Evolutionary conservation across 768 basidiomycete genomes (phyloP).

Genomic region (Naematelia encephala): DNA sequence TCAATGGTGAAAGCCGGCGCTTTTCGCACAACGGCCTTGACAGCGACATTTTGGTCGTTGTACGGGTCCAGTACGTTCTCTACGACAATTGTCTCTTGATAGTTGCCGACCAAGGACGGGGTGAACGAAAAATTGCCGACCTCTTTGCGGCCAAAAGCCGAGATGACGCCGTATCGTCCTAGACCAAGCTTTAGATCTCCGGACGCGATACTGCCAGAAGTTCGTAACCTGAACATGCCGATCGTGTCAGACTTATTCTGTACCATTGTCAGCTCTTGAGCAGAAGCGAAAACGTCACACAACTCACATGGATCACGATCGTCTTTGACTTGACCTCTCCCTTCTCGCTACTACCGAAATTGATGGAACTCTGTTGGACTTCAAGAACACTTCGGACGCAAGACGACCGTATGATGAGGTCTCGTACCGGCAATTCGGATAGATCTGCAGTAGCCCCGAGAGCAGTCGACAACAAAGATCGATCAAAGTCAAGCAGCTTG

Average conservation of each 20-base stretch:
- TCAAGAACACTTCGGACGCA: conserved; percentile 43
- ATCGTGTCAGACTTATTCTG: conserved; percentile 47
- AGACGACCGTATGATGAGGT: conserved; percentile 42
- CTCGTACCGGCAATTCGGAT: conserved; percentile 41
- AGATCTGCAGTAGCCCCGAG: conserved; percentile 7
- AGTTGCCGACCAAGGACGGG: conserved; percentile 43
- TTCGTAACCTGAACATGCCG: conserved; percentile 45
- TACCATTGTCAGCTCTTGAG: not conserved
- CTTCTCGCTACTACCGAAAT: conserved; percentile 47
- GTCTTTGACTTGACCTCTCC: conserved; percentile 45
- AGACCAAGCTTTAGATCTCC: conserved; percentile 46
- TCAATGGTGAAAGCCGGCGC: conserved; percentile 43
- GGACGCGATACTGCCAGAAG: conserved; percentile 45
- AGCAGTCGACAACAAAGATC: conserved; percentile 13
- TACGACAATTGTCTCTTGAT: conserved; percentile 43
- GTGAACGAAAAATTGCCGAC: conserved; percentile 45
- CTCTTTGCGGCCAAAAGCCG: conserved; percentile 45
- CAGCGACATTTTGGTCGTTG: conserved; percentile 41
- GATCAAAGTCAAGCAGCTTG: conserved; percentile 40
- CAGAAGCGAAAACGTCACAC: not conserved
- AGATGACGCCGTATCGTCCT: conserved; percentile 47
- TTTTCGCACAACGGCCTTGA: conserved; percentile 48
- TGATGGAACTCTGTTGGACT: conserved; percentile 47
- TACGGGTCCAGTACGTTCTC: conserved; percentile 44
- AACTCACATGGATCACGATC: conserved; percentile 35